Evolutionary conservation across 78 protist species (phyloP), one percentile per base, ranked within the genome.

Genomic region (Dictyostelium purpureum): DNA sequence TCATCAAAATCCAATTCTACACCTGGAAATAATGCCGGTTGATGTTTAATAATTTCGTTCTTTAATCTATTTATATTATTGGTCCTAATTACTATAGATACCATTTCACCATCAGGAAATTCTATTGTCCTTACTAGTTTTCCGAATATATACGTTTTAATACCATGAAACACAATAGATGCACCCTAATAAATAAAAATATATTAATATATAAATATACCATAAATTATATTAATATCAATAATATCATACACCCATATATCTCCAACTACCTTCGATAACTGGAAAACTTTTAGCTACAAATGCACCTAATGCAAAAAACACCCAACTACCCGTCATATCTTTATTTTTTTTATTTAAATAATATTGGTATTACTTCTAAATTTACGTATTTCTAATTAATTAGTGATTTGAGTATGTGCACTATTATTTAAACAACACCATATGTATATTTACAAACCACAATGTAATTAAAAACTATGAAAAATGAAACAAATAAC

Each of bases 91-190:
- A 83, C 56, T 1, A 83, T 40, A 19, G 90, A 83, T n/a, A 83
- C 90, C 90, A 83, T 83, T 33, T 83, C 90, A 52, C 90, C 90
- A 83, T 83, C 90, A 18, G 90, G 90, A 28, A 54, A 83, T 31
- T 83, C 90, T n/a, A 83, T 71, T 21, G 90, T 83, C 56, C 80
- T 47, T 16, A 83, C 57, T 35, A 83, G 19, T 42, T 83, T 83
- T 14, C 90, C 90, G 56, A 83, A 83, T n/a, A 83, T 42, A 70
- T 49, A 70, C 10, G 74, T 83, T 75, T 70, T 83, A 10, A 83
- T 51, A 21, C 80, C 70, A 56, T 83, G 90, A 70, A 83, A 83
- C 71, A 83, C 89, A 52, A 81, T 81, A 24, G 89, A 81, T 67
- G 89, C 77, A 19, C 89, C 90, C 90, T 83, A 40, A 31, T 14